Conservation (phyloP, 2,329 filamentous ascomycete species). For the Botryotinia convoluta region DNA sequence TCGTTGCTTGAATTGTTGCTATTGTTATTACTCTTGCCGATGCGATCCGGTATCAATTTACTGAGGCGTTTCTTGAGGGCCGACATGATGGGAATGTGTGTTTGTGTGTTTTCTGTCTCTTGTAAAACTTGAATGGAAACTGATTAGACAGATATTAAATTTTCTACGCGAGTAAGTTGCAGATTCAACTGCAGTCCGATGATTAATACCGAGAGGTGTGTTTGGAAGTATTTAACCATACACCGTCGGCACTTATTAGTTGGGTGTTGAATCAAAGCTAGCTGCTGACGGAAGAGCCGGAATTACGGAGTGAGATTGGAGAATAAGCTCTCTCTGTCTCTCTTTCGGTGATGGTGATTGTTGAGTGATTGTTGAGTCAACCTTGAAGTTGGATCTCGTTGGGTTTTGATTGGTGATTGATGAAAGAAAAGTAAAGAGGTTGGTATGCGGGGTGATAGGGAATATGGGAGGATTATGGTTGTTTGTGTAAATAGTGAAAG, state of each 20-base stretch:
- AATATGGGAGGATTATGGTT: not conserved
- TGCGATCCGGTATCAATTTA: constrained; percentile 29
- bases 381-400: not conserved
- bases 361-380: not conserved
- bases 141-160: not conserved
- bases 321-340: not conserved
- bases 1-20: constrained; percentile 21
- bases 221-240: not conserved
- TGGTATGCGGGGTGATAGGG: constrained; percentile 1
- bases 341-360: not conserved
- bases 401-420: not conserved
- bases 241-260: not conserved
- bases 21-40: constrained; percentile 13
- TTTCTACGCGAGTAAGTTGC: not conserved
- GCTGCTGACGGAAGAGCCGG: not conserved
- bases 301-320: not conserved
- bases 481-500: not conserved
- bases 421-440: constrained; percentile 10
- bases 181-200: not conserved
- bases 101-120: not conserved
- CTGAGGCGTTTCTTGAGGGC: constrained; percentile 35
- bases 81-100: constrained; percentile 29
- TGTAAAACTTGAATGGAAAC: not conserved
- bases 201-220: not conserved
- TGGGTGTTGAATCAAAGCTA: not conserved